Evolutionary conservation across 345 rosid genomes (phyloP).

Genomic region (Pugionium dolabratum): DNA sequence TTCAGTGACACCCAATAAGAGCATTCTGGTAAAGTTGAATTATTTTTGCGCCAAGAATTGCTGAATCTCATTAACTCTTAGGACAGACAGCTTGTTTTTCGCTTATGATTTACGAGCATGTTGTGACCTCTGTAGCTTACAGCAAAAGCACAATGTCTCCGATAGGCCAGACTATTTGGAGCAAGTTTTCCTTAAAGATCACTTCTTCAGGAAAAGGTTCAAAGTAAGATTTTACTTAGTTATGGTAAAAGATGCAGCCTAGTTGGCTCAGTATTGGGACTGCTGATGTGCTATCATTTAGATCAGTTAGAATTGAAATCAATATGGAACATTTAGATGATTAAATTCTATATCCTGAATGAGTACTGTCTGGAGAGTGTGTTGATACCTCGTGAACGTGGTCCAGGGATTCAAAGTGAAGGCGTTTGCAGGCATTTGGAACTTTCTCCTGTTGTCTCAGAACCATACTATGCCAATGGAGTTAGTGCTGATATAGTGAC

Average conservation of each 20-base stretch:
- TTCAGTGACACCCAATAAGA: slow-evolving; percentile 57
- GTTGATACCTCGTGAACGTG: slow-evolving; percentile 8
- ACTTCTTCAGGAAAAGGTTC: neutral
- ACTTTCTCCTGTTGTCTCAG: slow-evolving; percentile 10
- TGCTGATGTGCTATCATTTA: neutral
- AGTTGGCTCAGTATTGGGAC: neutral
- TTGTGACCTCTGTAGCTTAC: slow-evolving; percentile 3
- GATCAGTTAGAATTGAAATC: neutral
- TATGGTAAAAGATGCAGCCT: neutral
- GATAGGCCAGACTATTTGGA: neutral
- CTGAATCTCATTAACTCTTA: slow-evolving; percentile 1
- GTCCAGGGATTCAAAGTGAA: neutral
- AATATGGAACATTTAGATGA: neutral
- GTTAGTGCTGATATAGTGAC: slow-evolving; percentile 14
- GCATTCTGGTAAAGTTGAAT: slow-evolving; percentile 25
- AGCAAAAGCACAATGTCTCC: slow-evolving; percentile 11
- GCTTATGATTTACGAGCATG: neutral
- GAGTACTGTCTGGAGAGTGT: too few relatives aligned
- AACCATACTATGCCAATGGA: neutral
- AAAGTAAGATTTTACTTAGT: neutral
- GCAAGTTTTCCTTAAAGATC: neutral
- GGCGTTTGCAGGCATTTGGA: slow-evolving; percentile 18
- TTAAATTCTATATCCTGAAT: neutral
- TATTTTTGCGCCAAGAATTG: neutral
- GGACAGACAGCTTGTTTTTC: slow-evolving; percentile 7